Conservation (phyloP, 2,329 filamentous ascomycete species). For the Pseudogymnoascus sp. region DNA sequence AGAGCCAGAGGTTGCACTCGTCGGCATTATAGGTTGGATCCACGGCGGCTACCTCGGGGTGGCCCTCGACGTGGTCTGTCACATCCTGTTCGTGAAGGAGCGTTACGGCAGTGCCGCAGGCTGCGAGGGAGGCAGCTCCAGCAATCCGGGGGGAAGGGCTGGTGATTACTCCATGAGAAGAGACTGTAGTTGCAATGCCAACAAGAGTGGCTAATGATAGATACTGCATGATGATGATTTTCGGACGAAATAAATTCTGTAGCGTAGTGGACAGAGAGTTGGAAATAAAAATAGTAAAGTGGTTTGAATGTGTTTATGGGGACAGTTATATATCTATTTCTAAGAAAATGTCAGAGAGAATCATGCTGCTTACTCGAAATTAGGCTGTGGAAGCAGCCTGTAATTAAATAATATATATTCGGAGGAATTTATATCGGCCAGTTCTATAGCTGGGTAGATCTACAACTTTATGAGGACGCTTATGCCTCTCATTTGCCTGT, state of each 20-base stretch:
- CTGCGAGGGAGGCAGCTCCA: slow-evolving; percentile 35
- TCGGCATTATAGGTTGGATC: slow-evolving; percentile 23
- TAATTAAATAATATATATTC: background rate
- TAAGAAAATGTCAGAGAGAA: background rate
- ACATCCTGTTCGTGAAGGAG: slow-evolving; percentile 26
- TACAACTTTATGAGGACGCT: background rate
- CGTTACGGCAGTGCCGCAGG: slow-evolving; percentile 37
- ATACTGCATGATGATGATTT: background rate
- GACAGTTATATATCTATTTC: background rate
- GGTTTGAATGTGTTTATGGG: background rate
- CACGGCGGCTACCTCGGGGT: slow-evolving; percentile 31
- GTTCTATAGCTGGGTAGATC: background rate
- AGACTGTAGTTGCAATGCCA: slow-evolving; percentile 26
- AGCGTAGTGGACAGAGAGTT: background rate
- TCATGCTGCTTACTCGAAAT: background rate
- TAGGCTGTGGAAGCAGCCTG: background rate
- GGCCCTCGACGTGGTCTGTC: slow-evolving; percentile 29
- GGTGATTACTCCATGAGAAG: slow-evolving; percentile 38
- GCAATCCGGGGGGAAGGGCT: slow-evolving; percentile 35
- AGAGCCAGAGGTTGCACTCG: slow-evolving; percentile 37
- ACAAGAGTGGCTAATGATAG: background rate
- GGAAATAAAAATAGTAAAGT: background rate
- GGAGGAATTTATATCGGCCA: background rate
- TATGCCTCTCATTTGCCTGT: background rate
- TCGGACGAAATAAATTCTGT: background rate